phyloP scores from a whole-genome alignment of 306 rosid genomes.

The Gastrolobium villosum region DNA sequence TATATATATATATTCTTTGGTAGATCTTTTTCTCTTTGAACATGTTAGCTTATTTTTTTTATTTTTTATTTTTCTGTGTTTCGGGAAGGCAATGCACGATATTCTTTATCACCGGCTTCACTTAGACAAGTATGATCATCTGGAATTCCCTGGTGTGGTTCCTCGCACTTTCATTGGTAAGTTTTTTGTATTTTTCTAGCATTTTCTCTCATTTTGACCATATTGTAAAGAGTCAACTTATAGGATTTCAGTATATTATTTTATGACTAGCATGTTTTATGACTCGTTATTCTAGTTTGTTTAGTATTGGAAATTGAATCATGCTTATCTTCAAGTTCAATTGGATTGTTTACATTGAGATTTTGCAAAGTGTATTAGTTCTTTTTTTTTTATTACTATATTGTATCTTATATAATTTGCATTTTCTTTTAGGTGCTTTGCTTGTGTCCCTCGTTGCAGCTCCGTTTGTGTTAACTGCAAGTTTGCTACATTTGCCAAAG shows the following conservation, averaged over 20 bases:
- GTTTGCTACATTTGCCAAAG: conserved; percentile 81
- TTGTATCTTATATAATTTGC: conserved; percentile 23
- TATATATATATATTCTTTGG: neutral
- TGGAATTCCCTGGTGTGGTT: conserved; percentile 94
- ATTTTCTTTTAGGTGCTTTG: conserved; percentile 67
- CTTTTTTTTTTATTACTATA: neutral
- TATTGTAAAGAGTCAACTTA: neutral
- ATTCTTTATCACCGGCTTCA: conserved; percentile 74
- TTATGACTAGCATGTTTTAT: conserved; percentile 9
- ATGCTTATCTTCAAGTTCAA: conserved; percentile 1
- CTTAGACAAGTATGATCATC: conserved; percentile 89
- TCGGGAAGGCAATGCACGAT: conserved; percentile 83
- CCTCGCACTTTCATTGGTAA: conserved; percentile 91
- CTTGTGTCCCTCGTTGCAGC: conserved; percentile 74
- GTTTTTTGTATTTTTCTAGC: conserved; percentile 36
- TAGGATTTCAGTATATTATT: conserved; percentile 1
- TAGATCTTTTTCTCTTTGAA: conserved; percentile 22
- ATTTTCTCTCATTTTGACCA: neutral
- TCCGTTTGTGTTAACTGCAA: conserved; percentile 65
- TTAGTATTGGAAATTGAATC: conserved; percentile 12
- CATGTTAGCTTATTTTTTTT: neutral
- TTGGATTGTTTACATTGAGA: conserved; percentile 32
- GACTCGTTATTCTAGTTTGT: conserved; percentile 5
- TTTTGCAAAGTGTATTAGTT: neutral
- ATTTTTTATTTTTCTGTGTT: conserved; percentile 20